phyloP scores from a whole-genome alignment of 176 grass and related monocot genomes.

The Oryza nivara region DNA sequence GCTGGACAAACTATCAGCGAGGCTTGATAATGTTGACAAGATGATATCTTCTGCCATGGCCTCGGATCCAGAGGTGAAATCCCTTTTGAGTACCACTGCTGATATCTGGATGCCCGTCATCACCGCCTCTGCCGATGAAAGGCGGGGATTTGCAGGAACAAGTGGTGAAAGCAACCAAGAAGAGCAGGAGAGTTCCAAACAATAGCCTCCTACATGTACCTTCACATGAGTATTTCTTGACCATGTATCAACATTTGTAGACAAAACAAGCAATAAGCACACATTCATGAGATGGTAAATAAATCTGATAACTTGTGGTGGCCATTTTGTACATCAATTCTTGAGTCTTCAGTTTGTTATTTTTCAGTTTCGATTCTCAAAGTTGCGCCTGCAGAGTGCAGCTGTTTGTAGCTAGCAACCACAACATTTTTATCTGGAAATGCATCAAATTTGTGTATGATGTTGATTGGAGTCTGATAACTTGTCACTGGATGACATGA shows the following conservation, averaged over 20 bases:
- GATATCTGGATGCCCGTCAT: slow-evolving; percentile 96
- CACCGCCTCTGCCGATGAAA: slow-evolving; percentile 77
- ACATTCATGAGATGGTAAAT: not conserved
- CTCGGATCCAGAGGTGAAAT: slow-evolving; percentile 79
- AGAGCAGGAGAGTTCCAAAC: slow-evolving; percentile 47
- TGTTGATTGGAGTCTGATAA: not conserved
- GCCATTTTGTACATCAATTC: not conserved
- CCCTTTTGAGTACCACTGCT: slow-evolving; percentile 81
- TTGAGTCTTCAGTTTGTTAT: not conserved
- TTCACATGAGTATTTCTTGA: not conserved
- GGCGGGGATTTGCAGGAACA: slow-evolving; percentile 52
- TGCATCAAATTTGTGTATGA: not conserved
- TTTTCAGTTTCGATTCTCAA: not conserved
- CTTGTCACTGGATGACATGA: not conserved
- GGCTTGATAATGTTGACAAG: slow-evolving; percentile 87
- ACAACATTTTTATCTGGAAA: not conserved
- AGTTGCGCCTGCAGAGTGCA: not conserved
- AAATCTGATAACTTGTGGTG: not conserved
- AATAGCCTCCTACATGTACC: slow-evolving; percentile 19
- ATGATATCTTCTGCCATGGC: slow-evolving; percentile 92
- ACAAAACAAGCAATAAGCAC: slow-evolving; percentile 12
- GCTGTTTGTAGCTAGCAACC: not conserved
- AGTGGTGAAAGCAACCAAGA: slow-evolving; percentile 45
- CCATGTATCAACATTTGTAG: not conserved
- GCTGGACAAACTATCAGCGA: slow-evolving; percentile 75